Evolutionary conservation across 192 early-diverging fungal genomes (phyloP).

Genomic region (Coemansia sp.): DNA sequence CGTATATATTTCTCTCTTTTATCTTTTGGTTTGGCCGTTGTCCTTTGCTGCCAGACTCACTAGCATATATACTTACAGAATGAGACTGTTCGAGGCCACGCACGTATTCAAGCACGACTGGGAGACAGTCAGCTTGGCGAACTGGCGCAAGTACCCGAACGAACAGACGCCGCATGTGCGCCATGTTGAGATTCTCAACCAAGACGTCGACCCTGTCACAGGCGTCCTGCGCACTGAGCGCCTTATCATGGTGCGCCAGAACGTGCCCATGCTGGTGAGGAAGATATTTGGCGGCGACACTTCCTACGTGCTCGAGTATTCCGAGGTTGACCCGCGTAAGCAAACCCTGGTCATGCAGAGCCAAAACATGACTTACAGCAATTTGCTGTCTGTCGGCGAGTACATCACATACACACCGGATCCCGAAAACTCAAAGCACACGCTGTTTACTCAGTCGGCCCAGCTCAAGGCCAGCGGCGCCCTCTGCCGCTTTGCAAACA

Average conservation of each 20-base stretch:
- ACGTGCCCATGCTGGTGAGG: constrained; percentile 75
- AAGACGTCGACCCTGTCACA: constrained; percentile 76
- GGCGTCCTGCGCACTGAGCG: constrained; percentile 89
- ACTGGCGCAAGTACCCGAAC: constrained; percentile 99
- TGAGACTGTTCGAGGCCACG: constrained; percentile 86
- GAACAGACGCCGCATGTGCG: constrained; percentile 87
- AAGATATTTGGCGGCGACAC: constrained; percentile 70
- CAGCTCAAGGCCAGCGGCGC: constrained; percentile 77
- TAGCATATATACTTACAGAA: constrained; percentile 29
- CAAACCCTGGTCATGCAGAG: constrained; percentile 74
- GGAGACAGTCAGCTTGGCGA: constrained; percentile 78
- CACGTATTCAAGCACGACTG: constrained; percentile 83
- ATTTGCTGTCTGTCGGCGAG: constrained; percentile 84
- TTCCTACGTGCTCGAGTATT: constrained; percentile 89
- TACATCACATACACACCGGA: constrained; percentile 76
- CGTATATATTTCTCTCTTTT: constrained; percentile 9
- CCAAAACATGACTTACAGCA: constrained; percentile 84
- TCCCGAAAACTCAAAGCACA: constrained; percentile 58
- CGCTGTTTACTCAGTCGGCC: constrained; percentile 81
- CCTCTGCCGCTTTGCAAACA: constrained; percentile 64
- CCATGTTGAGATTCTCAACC: constrained; percentile 86
- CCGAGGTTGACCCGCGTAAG: constrained; percentile 78
- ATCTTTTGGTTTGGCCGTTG: not conserved
- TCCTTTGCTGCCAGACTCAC: constrained; percentile 2
- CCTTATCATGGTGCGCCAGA: constrained; percentile 86